Conservation (phyloP, 331 rosid species). For the Quercus tomentella region DNA sequence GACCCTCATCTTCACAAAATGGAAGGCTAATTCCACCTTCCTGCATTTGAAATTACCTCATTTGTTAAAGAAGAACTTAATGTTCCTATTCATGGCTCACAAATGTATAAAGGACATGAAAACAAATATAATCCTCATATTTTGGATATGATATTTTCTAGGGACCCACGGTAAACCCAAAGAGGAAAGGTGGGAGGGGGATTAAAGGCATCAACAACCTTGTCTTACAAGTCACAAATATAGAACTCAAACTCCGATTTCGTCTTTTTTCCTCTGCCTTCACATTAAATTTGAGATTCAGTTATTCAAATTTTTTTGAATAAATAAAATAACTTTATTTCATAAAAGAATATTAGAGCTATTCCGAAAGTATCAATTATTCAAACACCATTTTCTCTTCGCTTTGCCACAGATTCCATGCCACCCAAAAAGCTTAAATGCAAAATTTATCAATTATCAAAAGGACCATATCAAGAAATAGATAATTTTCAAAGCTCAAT, state of each 20-base stretch:
- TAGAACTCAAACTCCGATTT: neutral
- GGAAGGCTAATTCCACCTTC: constrained; percentile 64
- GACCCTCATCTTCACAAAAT: constrained; percentile 45
- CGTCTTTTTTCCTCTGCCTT: neutral
- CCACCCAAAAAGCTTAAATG: no score
- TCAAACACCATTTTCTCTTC: no score
- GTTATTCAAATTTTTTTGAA: neutral
- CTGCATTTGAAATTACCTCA: constrained; percentile 50
- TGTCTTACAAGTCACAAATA: neutral
- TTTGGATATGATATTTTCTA: neutral
- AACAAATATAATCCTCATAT: neutral
- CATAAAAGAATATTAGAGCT: neutral
- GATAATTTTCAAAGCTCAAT: no score
- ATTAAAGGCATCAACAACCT: no score
- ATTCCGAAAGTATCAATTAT: no score
- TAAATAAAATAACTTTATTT: neutral
- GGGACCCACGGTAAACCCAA: neutral
- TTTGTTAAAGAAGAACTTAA: neutral
- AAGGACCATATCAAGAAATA: no score
- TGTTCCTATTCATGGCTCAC: neutral
- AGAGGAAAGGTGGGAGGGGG: neutral
- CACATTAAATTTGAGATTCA: neutral
- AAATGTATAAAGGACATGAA: neutral
- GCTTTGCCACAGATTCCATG: no score
- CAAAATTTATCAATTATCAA: no score